phyloP scores from a whole-genome alignment of 257 asterid species.

The Anisodus acutangulus region DNA sequence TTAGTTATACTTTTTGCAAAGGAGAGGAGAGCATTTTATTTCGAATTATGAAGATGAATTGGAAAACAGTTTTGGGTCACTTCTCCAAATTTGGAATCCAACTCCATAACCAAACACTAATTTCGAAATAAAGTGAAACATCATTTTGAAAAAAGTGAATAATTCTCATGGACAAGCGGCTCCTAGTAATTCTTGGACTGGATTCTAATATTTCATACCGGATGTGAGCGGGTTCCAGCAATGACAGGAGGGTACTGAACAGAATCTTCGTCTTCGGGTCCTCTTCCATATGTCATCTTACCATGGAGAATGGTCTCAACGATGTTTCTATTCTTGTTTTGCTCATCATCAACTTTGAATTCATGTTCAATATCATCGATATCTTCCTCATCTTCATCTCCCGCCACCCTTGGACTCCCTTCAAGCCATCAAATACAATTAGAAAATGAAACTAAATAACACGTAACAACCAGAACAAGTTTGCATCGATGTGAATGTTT shows the following conservation, averaged over 20 bases:
- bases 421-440: slow-evolving; percentile 30
- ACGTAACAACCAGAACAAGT: background rate
- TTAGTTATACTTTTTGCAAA: no score
- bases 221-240: slow-evolving; percentile 74
- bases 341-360: slow-evolving; percentile 75
- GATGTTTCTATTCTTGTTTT: slow-evolving; percentile 61
- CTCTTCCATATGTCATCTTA: slow-evolving; percentile 96
- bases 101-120: no score
- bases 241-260: slow-evolving; percentile 82
- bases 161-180: no score
- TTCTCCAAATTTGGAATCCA: no score
- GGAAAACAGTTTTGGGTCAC: no score
- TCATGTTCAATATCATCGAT: slow-evolving; percentile 94
- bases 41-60: no score
- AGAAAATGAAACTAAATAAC: background rate
- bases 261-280: slow-evolving; percentile 78
- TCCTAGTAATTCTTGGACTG: no score
- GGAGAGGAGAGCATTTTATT: no score
- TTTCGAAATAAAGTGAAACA: no score
- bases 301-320: slow-evolving; percentile 96
- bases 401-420: slow-evolving; percentile 97
- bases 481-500: background rate
- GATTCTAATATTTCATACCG: slow-evolving; percentile 45
- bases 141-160: no score
- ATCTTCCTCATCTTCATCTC: slow-evolving; percentile 97